phyloP scores from a whole-genome alignment of 306 rosid genomes.

The cucumber (Cucumis sativus) region DNA sequence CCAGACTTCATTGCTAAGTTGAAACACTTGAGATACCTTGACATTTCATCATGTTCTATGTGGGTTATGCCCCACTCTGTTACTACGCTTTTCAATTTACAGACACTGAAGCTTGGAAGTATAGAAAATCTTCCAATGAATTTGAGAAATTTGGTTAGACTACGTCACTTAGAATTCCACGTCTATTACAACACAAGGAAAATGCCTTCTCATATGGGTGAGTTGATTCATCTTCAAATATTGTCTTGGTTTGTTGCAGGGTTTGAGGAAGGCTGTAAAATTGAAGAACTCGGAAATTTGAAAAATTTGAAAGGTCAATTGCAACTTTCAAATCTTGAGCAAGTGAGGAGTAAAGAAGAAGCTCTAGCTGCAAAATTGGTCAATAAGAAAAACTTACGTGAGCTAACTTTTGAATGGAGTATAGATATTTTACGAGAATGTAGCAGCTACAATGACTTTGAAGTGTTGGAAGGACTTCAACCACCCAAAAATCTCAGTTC shows the following conservation, averaged over 20 bases:
- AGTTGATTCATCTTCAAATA: not conserved
- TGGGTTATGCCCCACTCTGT: not conserved
- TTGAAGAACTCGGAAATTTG: not conserved
- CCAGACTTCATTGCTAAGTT: not conserved
- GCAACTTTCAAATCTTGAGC: not conserved
- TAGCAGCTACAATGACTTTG: not conserved
- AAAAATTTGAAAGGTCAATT: not conserved
- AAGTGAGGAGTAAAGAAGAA: not conserved
- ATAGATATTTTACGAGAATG: not conserved
- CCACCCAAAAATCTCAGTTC: not conserved
- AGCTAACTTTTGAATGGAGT: not conserved
- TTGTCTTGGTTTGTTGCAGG: not conserved
- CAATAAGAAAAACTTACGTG: not conserved
- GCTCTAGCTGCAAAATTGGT: not conserved
- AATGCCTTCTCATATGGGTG: not conserved
- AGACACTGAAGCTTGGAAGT: not conserved
- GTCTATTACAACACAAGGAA: not conserved
- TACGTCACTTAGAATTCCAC: not conserved
- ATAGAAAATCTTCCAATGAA: not conserved
- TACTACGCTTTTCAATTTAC: not conserved
- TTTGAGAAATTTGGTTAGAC: not conserved
- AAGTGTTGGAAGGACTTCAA: conserved; percentile 2
- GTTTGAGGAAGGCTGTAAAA: not conserved
- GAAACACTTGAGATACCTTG: not conserved
- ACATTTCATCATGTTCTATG: too few species aligned